These are phyloP conservation scores for Fusarium sp. DNA, from an alignment of 2,329 filamentous ascomycete species.

Conservation along the genomic window DNA sequence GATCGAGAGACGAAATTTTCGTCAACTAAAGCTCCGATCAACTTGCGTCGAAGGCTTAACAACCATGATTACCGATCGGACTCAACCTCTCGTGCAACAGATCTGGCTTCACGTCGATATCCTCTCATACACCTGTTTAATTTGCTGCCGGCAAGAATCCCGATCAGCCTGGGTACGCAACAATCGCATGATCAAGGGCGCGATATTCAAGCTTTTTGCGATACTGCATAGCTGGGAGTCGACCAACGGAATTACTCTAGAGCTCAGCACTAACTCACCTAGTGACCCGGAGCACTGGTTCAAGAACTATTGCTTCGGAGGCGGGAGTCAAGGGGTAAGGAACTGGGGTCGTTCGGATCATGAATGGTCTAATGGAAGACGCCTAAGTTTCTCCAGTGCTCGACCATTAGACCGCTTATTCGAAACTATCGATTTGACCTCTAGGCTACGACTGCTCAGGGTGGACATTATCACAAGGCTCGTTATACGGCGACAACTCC, in stretches of 20 bases:
- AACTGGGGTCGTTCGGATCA: neutral
- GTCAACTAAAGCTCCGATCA: neutral
- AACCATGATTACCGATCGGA: neutral
- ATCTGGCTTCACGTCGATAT: slow-evolving; percentile 1
- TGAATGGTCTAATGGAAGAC: neutral
- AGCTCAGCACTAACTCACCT: neutral
- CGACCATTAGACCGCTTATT: neutral
- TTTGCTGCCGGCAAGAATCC: neutral
- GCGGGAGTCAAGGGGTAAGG: neutral
- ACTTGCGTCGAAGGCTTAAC: neutral
- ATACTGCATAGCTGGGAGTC: neutral
- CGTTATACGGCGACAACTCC: neutral
- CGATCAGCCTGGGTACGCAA: neutral
- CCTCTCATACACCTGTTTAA: neutral
- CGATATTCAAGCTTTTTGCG: slow-evolving; percentile 1
- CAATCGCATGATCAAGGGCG: neutral
- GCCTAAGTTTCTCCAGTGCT: neutral
- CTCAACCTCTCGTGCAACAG: neutral
- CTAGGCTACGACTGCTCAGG: neutral
- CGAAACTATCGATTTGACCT: neutral
- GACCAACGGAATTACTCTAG: neutral
- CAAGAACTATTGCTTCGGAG: neutral
- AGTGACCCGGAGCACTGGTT: neutral
- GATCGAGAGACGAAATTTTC: neutral
- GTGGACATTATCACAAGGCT: neutral